Evolutionary conservation across 1,284 basidiomycete genomes (phyloP), one percentile per base, ranked within the genome.

Genomic region (Lignosus rhinocerotis): DNA sequence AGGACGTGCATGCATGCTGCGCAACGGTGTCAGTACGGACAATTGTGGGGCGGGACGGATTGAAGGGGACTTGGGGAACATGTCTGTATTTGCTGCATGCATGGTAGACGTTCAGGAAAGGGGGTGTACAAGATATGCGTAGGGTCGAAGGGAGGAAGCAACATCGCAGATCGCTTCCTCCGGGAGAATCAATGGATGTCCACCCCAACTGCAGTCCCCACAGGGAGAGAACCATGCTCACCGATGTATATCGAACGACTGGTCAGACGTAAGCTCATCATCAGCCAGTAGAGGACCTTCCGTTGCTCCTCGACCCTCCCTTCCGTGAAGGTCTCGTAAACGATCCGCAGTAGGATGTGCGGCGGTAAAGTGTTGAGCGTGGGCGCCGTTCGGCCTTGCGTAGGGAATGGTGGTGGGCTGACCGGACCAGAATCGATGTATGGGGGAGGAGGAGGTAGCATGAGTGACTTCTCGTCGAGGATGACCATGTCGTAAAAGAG

Each of bases 1-100:
- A 92, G 78, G 52, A 91, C 80, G 66, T 91, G 86, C 88, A 91
- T 91, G 70, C 83, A 89, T 9, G 88, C 88, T 88, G 64, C 43
- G 48, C 8, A n/a, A 39, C 5, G 12, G 14, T 17, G 51, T 60
- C 30, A 60, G 57, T 48, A 42, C 30, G 50, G 2, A 34, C 21
- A 10, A 10, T n/a, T 17, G 17, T 11, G 47, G 19, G 17, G n/a
- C 17, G 2, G 44, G 11, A 25, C 21, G 11, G 31, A 11, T 3
- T 7, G 21, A 32, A n/a, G 4, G 42, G 41, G 17, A 14, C 11
- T 14, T 14, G 14, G 41, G 1, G n/a, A 19, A 43, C 41, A 43
- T 4, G 17, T 43, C 41, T 19, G 17, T 43, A 43, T 43, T 43
- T 5, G 17, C 6, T 10, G n/a, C 41, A 2, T 19, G 41, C 7